Base-by-base conservation (phyloP, 495 filamentous ascomycete species). In the Lasiosphaeria miniovina region DNA sequence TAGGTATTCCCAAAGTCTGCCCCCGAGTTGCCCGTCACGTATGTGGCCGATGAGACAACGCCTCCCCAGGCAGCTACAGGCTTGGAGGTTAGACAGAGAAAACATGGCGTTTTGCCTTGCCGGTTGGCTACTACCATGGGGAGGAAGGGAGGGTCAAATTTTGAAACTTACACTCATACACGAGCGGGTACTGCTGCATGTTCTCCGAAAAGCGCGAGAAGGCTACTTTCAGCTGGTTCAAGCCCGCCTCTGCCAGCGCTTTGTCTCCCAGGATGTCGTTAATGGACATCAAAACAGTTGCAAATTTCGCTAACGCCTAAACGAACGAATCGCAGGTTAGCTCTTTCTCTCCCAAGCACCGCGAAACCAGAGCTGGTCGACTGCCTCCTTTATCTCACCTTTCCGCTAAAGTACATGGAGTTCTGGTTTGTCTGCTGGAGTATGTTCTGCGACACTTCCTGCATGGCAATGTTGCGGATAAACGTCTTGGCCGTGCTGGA, bases 401-500 rank as follows among this genome's bases (percentile, higher is more conserved):
- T 98, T 62, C 93, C 93, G 62, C 88, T 88, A 69, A 89, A 98
- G 73, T 98, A 98, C 88, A 97, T 95, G 61, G 89, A 95, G 69
- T 95, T 82, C 36, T 92, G 79, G 60, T 94, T 82, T 4, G 85
- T 86, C 68, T 95, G 88, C 5, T 71, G 68, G 31, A 75, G 67
- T 53, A 96, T 88, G 65, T 93, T 81, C 69, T 95, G 84, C 8
- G 80, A 73, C 0, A 95, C 71, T 71, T 98, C 94, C 10, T 77
- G 75, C 4, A 75, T 71, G 3, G 87, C 88, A 4, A 84, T 78
- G 35, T 74, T 71, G 32, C 76, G 73, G 60, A 94, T 87, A 1
- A 77, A 75, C 0, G 77, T 67, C 51, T 81, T 80, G 2, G 81
- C 80, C 5, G 68, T 68, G 1, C 71, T 58, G 4, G 84, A 85